These are phyloP conservation scores for Gleditsia sinensis DNA, from an alignment of 306 rosid genomes.

Conservation along the genomic window DNA sequence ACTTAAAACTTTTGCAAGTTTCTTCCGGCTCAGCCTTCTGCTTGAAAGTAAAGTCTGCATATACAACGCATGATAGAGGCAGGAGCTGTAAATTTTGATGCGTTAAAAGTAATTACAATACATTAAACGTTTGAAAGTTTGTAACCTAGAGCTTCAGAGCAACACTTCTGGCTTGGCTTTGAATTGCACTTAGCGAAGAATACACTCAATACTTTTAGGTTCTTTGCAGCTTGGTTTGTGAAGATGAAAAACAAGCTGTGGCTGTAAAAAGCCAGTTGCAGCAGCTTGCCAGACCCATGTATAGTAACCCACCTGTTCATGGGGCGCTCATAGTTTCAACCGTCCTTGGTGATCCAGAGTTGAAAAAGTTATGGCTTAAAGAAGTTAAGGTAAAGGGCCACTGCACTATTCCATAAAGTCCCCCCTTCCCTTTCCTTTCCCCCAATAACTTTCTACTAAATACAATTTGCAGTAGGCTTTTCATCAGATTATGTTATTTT, in stretches of 20 bases:
- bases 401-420: background rate
- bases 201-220: background rate
- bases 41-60: slow-evolving; percentile 4
- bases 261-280: slow-evolving; percentile 95
- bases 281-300: slow-evolving; percentile 94
- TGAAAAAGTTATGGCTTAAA: slow-evolving; percentile 78
- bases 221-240: slow-evolving; percentile 77
- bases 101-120: background rate
- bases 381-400: slow-evolving; percentile 81
- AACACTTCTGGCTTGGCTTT: slow-evolving; percentile 18
- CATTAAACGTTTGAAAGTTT: background rate
- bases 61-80: background rate
- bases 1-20: background rate
- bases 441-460: background rate
- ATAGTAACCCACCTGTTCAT: slow-evolving; percentile 94
- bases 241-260: slow-evolving; percentile 88
- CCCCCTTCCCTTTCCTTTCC: background rate
- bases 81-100: background rate
- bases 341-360: slow-evolving; percentile 78
- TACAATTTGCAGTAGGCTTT: background rate
- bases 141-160: slow-evolving; percentile 11
- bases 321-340: slow-evolving; percentile 85
- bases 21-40: slow-evolving; percentile 7
- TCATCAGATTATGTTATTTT: background rate
- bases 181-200: slow-evolving; percentile 14